phyloP scores from a whole-genome alignment of 2,329 filamentous ascomycete species.

The Fusarium sp. region DNA sequence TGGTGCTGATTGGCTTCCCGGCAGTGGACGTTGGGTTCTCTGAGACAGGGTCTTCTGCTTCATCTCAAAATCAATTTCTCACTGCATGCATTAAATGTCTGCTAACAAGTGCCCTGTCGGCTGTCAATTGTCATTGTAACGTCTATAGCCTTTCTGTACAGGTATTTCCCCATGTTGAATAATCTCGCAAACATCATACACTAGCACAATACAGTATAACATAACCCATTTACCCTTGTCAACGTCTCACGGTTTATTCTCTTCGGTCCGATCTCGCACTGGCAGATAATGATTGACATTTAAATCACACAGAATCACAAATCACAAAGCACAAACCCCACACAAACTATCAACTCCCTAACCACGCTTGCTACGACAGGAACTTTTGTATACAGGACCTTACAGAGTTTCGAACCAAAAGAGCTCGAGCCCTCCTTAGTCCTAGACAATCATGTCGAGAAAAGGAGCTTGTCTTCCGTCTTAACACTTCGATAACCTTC shows the following conservation, averaged over 20 bases:
- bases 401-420: conserved; percentile 9
- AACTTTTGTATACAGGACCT: neutral
- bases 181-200: conserved; percentile 10
- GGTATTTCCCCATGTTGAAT: neutral
- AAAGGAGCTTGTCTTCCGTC: neutral
- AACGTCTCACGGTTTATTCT: conserved; percentile 10
- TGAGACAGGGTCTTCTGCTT: conserved; percentile 15
- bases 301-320: conserved; percentile 17
- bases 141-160: neutral
- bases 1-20: conserved; percentile 24
- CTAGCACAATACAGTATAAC: neutral
- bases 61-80: conserved; percentile 1
- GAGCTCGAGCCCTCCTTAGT: neutral
- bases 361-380: neutral
- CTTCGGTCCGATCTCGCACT: conserved; percentile 32
- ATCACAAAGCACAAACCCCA: conserved; percentile 10
- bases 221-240: conserved; percentile 9
- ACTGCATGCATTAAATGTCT: neutral
- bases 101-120: neutral
- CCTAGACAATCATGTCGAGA: neutral
- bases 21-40: conserved; percentile 19
- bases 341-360: conserved; percentile 10
- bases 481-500: neutral
- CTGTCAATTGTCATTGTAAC: neutral
- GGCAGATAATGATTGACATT: conserved; percentile 26